Evolutionary conservation across 2,329 filamentous ascomycete species (phyloP).

Genomic region (Ophidiomyces ophidiicola): DNA sequence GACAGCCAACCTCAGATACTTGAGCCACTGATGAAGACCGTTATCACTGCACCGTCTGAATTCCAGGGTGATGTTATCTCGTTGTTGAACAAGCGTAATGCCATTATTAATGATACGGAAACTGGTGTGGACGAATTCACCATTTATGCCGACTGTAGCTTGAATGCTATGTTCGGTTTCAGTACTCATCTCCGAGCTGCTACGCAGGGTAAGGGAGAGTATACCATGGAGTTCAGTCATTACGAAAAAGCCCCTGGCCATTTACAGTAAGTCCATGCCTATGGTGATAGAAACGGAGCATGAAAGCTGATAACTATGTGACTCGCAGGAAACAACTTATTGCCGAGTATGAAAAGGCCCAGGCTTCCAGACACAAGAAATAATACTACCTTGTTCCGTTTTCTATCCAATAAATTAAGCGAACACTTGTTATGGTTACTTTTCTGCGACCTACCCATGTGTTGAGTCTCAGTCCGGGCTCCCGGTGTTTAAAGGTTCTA

Average conservation of each 20-base stretch:
- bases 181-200: slow-evolving; percentile 79
- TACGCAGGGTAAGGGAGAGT: slow-evolving; percentile 97
- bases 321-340: slow-evolving; percentile 49
- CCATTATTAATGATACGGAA: slow-evolving; percentile 89
- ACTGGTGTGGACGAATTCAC: slow-evolving; percentile 91
- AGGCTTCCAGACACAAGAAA: slow-evolving; percentile 53
- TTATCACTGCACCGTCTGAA: slow-evolving; percentile 87
- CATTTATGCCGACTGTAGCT: slow-evolving; percentile 75
- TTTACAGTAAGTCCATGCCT: slow-evolving; percentile 57
- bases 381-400: slow-evolving; percentile 23
- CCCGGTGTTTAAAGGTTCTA: neutral
- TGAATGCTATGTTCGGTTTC: slow-evolving; percentile 98
- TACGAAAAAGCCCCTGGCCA: slow-evolving; percentile 79
- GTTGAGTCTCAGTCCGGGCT: neutral
- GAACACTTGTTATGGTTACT: too few species aligned
- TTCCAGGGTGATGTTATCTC: slow-evolving; percentile 96
- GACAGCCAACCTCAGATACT: slow-evolving; percentile 71
- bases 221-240: slow-evolving; percentile 97
- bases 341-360: slow-evolving; percentile 54
- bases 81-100: slow-evolving; percentile 90
- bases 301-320: slow-evolving; percentile 3
- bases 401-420: slow-evolving; percentile 1
- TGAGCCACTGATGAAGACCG: slow-evolving; percentile 96
- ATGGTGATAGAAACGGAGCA: neutral
- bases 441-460: too few species aligned